Percentiles rank a stretch among this genome's conserved stretches.
These are phyloP conservation scores for Pascua sp. DNA, from an alignment of 1,284 basidiomycete species.

Conservation along the genomic window DNA sequence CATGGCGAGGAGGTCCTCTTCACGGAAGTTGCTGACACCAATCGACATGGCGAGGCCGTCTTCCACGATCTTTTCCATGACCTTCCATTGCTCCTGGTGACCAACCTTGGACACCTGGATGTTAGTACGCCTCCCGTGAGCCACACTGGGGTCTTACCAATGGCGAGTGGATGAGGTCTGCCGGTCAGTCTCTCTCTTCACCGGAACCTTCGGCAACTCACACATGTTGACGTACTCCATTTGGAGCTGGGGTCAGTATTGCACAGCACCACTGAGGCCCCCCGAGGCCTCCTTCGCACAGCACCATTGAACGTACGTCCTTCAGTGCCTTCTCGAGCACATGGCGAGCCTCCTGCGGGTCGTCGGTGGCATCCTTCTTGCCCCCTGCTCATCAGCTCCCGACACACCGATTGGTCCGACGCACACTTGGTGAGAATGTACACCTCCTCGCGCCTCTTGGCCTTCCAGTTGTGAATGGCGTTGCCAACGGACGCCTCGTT, in stretches of 20 bases:
- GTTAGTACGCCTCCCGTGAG: not conserved
- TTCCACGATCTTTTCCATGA: constrained; percentile 64
- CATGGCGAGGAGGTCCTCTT: constrained; percentile 63
- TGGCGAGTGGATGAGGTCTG: constrained; percentile 69
- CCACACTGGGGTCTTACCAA: constrained; percentile 23
- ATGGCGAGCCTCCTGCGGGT: too few relatives aligned
- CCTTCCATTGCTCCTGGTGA: constrained; percentile 57
- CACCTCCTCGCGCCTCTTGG: constrained; percentile 53
- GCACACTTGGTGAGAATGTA: constrained; percentile 55
- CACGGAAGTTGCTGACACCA: constrained; percentile 77
- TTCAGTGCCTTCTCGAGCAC: too few relatives aligned
- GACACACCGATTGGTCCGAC: constrained; percentile 41
- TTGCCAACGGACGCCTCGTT: constrained; percentile 33
- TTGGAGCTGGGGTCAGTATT: constrained; percentile 13
- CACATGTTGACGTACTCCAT: constrained; percentile 62
- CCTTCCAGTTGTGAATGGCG: constrained; percentile 54
- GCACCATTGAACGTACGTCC: too few relatives aligned
- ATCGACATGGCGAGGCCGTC: constrained; percentile 70
- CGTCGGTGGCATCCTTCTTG: too few relatives aligned
- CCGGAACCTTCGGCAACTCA: constrained; percentile 11
- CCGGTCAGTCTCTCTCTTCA: constrained; percentile 2
- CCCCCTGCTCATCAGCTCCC: too few relatives aligned
- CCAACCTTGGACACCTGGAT: constrained; percentile 5
- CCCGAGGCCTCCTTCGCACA: too few relatives aligned
- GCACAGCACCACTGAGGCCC: too few relatives aligned